Base-by-base conservation (phyloP, 768 basidiomycete genomes). In the Jaapia argillacea region DNA sequence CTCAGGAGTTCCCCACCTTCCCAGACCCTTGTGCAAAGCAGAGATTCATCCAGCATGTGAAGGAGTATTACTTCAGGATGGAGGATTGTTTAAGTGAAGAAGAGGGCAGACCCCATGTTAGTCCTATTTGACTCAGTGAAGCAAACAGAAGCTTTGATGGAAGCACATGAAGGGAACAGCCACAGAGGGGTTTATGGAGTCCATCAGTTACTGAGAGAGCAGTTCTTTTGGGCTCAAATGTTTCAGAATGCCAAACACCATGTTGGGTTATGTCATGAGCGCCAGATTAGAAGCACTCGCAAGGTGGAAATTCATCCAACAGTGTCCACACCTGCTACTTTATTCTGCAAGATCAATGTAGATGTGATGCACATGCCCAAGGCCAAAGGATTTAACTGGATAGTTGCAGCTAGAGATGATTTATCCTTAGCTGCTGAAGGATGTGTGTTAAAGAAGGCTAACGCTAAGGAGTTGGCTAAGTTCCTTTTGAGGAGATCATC, bases 11-110 rank as follows among this genome's bases (percentile, higher is more conserved):
- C 7, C 48, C 50, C 5, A 25, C 46, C 18, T 44, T 72, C 0
- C 33, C 52, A 1, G 68, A 71, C 44, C 56, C 70, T 0, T 64
- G 66, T 1, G 69, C 54, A 7, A 47, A 48, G 1, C 51, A 47
- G 20, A 27, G 36, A 6, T 49, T 51, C 42, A 13, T 54, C 2
- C 14, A 45, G 28, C 43, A 44, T 25, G 40, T 42, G 6, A 6
- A 35, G 7, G 20, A 48, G 18, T 56, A 42, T 41, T 52, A 50
- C 33, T 21, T 54, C 5, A 20, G 46, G 10, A 38, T 36, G 4
- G 28, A 26, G 10, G 13, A 14, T 4, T 33, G 36, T 51, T 28
- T 20, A 41, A 28, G 24, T 23, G 40, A 2, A 26, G 47, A 6
- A 18, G 23, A 4, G 4, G 20, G 0, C 3, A 27, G n/a, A 31